Base-by-base conservation (phyloP, 2,329 filamentous ascomycete species). In the Macrophomina tecta region DNA sequence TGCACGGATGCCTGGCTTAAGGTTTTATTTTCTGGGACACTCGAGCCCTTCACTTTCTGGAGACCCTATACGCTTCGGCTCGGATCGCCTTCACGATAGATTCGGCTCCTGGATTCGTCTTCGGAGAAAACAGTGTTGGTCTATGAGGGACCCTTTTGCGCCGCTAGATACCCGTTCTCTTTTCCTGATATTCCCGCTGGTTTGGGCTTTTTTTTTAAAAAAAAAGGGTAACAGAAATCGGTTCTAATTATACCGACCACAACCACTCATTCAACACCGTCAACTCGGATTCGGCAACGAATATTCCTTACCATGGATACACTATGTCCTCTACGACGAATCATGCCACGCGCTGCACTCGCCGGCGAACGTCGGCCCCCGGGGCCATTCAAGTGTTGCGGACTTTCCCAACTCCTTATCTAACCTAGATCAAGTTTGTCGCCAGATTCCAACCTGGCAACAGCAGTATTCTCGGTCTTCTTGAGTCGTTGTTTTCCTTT, bases 141-240 rank as follows among this genome's bases (percentile, higher is more conserved):
- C 36, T 53, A 30, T 40, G 64, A n/a, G 52, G 49, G 64, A 45
- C 55, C 45, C 51, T 53, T 45, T 62, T 66, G 58, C 55, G 65
- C 65, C 49, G 56, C 65, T 62, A 62, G 65, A 66, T 66, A 66
- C 65, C 65, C 65, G 46, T 62, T 56, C 65, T 51, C 48, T 46
- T 53, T 56, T 53, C 51, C 56, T 65, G 48, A 65, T 49, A 38
- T 53, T 61, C 65, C 65, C 65, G 58, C 65, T 58, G 65, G 65
- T 48, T 66, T 66, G 65, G 65, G 65, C 45, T 62, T 66, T 55
- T 66, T 55, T 52, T 52, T 30, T 28, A 63, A 56, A 53, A 34
- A 63, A 56, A 53, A 65, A 56, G 58, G 58, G 45, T 28, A 49
- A 64, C 61, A 53, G 38, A 42, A 64, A n/a, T 64, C 61, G 61